Evolutionary conservation across 176 grass and related monocot species (phyloP), one percentile per base, ranked within the genome.

Genomic region (Secale cereale): DNA sequence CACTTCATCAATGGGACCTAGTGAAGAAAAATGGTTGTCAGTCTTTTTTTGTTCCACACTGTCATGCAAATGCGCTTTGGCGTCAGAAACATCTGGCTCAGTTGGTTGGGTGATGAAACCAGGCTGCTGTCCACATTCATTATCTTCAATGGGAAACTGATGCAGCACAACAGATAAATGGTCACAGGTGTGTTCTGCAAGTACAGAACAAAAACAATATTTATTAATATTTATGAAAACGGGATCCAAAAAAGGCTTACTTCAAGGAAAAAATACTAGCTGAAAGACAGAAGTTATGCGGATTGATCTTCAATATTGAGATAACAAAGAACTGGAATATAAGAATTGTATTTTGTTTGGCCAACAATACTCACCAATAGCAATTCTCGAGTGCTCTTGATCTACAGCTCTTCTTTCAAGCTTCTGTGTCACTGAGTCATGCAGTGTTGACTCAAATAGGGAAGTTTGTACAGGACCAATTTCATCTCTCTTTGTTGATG

Each of bases 81-180:
- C 17, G 31, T 72, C 59, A 78, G 74, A 75, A 89, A 81, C 65
- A 86, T 59, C n/a, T 29, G 78, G 11, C 78, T 89, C 78, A 82
- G 28, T 43, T 59, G 30, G 74, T 48, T 65, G 56, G 59, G 25
- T 50, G 41, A 70, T 78, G 77, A 85, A 73, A 70, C 46, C 54
- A 85, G 72, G 35, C 14, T 78, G 78, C 31, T 80, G 50, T 72
- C 4, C 16, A 82, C 4, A 46, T 16, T 31, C 65, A 63, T 80
- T 39, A 67, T 28, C 70, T 57, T 71, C 14, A 33, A 56, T 57
- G 45, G 30, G 41, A 25, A 82, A 74, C 25, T 74, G 81, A 87
- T 39, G 71, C 35, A 81, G 29, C 64, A 89, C 70, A 74, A 56
- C 60, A 61, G 65, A 74, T 57, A 17, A 77, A 77, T 22, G 36